Evolutionary conservation across 2,329 filamentous ascomycete genomes (phyloP), one percentile per base, ranked within the genome.

Genomic region (Aspergillus fijiensis): DNA sequence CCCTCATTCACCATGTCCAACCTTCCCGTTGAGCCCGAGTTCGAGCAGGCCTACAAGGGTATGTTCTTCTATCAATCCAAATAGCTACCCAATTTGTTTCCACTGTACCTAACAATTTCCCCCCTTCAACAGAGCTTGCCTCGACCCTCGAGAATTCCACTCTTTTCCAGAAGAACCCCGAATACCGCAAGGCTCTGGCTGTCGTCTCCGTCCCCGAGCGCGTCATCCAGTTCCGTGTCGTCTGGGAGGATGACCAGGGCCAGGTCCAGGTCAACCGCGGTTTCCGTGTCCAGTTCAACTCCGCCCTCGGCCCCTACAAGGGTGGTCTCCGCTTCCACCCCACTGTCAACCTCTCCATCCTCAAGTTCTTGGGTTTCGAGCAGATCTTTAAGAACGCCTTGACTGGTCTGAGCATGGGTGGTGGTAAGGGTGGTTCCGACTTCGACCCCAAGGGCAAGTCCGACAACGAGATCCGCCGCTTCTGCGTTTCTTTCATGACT

Each of bases 341-440:
- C 64, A 69, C 72, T 35, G 80, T 82, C 58, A 83, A 89, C 76
- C 81, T 89, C 57, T 85, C 82, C 59, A 83, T 86, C 73, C 87
- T 99, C 72, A 99, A 99, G 84, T 98, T 98, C 83, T 86, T 99
- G 75, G 95, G 94, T 67, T 98, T 98, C 74, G 95, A 99, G 87
- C 95, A 98, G 83, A 96, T 94, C 82, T 98, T 98, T 86, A 98
- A 98, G 87, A 98, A 98, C 91, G 95, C 95, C 69, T 83, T 98
- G 69, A 98, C 95, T 63, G 95, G 95, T 74, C 81, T 96, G 74
- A 91, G 87, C 82, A 97, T 99, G 88, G 95, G 95, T 67, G 95
- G 95, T 82, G 95, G 90, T 74, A 98, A 98, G 84, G 95, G 95
- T 81, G 95, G 95, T 73, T 89, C 94, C 77, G 95, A 98, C 84